Evolutionary conservation across 2,329 filamentous ascomycete genomes (phyloP), one percentile per base, ranked within the genome.

Genomic region (Huntiella omanensis): DNA sequence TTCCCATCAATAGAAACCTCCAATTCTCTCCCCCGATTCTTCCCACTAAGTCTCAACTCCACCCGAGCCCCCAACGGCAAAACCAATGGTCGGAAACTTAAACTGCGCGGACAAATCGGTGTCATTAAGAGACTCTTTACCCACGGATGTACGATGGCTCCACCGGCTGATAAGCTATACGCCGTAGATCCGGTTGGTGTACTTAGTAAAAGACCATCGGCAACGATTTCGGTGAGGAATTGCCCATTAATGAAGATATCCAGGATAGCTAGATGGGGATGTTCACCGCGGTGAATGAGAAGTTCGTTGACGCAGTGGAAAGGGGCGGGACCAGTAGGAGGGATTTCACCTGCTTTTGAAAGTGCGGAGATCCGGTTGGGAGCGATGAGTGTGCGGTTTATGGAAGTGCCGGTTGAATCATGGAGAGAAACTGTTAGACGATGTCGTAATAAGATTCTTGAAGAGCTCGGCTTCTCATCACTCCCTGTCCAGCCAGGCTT

Each of bases 161-260:
- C 91, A 3, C 91, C 91, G 2, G 81, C 83, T 53, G 82, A 91
- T n/a, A 98, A 70, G 49, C 82, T 91, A 65, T 98, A 98, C 0
- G 91, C 91, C 0, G 91, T 98, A 36, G 83, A 92, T 2, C 91
- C 91, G 0, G 91, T 98, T 0, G 91, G 91, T 0, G 88, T 95
- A 52, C 82, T 86, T 49, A 96, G 77, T 39, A 96, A 80, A 60
- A 98, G 92, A 43, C 91, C 91, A 59, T 98, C 91, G 1, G 87
- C 88, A 10, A 93, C 87, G 1, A 85, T 88, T 59, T 94, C 86
- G 1, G 91, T 98, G 40, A 98, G 68, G 55, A 91, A 92, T 46
- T 85, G 77, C 33, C 83, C 81, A 55, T 87, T 87, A 50, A 96
- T 80, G 56, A 78, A 91, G 38, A 98, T 83, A 56, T 93, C 84